These are phyloP conservation scores for Diaporthe longicolla DNA, from an alignment of 2,329 filamentous ascomycete genomes.

Conservation along the genomic window DNA sequence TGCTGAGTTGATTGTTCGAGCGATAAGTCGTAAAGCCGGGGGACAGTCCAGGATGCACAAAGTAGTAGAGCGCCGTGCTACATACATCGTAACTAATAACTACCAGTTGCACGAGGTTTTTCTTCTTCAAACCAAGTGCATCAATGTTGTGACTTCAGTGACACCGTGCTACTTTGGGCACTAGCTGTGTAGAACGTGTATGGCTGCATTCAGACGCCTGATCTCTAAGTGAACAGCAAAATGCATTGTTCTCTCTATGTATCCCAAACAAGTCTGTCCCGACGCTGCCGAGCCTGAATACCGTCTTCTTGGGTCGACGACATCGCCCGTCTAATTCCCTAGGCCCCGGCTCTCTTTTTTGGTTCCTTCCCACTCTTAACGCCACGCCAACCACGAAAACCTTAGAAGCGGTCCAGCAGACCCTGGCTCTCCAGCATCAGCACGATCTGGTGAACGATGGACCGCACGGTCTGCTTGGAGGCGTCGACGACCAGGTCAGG, in stretches of 20 bases:
- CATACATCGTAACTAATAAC: neutral
- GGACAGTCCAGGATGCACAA: neutral
- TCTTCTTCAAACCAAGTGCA: no score
- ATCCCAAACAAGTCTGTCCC: constrained; percentile 23
- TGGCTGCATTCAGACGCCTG: constrained; percentile 21
- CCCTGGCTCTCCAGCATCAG: constrained; percentile 91
- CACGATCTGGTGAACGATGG: constrained; percentile 96
- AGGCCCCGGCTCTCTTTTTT: neutral
- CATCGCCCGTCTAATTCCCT: constrained; percentile 6
- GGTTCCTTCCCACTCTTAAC: neutral
- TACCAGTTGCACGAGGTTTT: neutral
- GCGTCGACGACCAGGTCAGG: constrained; percentile 88
- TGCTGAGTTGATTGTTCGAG: neutral
- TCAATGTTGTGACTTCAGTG: neutral
- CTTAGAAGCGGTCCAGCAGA: constrained; percentile 81
- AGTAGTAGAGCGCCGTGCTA: neutral
- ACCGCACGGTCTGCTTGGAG: constrained; percentile 89
- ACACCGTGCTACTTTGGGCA: no score
- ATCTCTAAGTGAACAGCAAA: constrained; percentile 27
- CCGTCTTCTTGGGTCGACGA: constrained; percentile 5
- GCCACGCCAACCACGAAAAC: constrained; percentile 8
- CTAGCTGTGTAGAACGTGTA: constrained; percentile 1
- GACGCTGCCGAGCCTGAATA: constrained; percentile 17
- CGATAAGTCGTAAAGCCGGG: neutral
- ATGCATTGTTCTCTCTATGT: constrained; percentile 26